Evolutionary conservation across 345 rosid species (phyloP).

Genomic region (Cochlearia excelsa): DNA sequence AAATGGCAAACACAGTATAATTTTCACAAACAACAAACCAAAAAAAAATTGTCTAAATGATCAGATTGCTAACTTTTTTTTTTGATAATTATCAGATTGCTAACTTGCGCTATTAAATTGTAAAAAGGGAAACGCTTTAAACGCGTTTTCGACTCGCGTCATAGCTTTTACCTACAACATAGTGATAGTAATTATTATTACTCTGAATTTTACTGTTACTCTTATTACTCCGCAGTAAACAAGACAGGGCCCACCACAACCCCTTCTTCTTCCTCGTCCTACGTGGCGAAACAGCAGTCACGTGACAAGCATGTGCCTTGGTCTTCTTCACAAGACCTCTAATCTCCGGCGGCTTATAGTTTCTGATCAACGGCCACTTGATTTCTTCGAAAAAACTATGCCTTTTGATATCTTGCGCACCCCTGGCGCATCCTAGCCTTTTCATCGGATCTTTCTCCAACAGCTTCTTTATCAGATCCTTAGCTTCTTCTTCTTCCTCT

Average conservation of each 20-base stretch:
- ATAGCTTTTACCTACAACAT: conserved; percentile 36
- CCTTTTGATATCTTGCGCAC: conserved; percentile 75
- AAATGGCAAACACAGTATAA: too few relatives aligned
- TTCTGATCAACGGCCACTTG: conserved; percentile 77
- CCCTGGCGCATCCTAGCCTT: conserved; percentile 74
- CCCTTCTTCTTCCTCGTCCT: conserved; percentile 38
- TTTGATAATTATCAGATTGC: background rate
- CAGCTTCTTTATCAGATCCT: conserved; percentile 66
- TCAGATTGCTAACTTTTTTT: conserved; percentile 13
- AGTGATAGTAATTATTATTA: conserved; percentile 42
- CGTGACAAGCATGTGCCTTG: conserved; percentile 40
- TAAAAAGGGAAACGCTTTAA: conserved; percentile 12
- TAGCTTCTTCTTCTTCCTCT: conserved; percentile 50
- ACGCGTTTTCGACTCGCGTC: conserved; percentile 27
- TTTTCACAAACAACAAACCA: conserved; percentile 4
- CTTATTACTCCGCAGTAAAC: conserved; percentile 37
- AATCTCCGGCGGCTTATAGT: conserved; percentile 69
- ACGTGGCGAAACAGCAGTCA: conserved; percentile 34
- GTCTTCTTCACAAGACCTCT: conserved; percentile 47
- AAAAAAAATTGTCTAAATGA: conserved; percentile 8
- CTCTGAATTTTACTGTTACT: conserved; percentile 31
- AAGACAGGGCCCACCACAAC: conserved; percentile 43
- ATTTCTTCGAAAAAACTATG: conserved; percentile 72
- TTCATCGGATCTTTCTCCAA: conserved; percentile 62
- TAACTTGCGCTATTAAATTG: conserved; percentile 17